Base-by-base conservation (phyloP, 139 green algal species). In the Coccomyxa sp. region DNA sequence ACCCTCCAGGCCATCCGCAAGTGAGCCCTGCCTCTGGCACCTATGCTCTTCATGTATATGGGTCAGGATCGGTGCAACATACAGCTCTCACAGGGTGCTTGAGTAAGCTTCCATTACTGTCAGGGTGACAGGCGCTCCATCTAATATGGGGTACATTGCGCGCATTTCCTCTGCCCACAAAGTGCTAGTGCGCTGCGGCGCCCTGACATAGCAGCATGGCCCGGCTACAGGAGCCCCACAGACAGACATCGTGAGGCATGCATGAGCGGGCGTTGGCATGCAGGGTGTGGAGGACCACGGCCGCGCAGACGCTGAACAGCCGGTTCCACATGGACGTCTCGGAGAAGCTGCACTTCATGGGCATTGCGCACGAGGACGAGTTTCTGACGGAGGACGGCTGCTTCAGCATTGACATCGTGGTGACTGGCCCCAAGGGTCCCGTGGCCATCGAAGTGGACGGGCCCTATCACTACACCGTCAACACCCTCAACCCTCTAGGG, bases 381-480 rank as follows among this genome's bases (percentile, higher is more conserved):
- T 68, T 86, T 77, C 9, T 84, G 24, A 75, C 78, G 10, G 80
- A 77, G 27, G 72, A 82, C 31, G 84, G 82, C 78, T 55, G 86
- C 29, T 82, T 91, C 58, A 82, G 70, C 7, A 41, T 91, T 38
- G 87, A 91, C 81, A 88, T 91, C 24, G 85, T 77, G 33, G 58
- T 90, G 8, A 6, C 55, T 18, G 36, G 73, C 18, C 64, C 64
- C 24, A 22, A 29, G 24, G 64, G 44, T 29, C 75, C 24, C 10
- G 50, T 90, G 18, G 85, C 85, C 7, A 75, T 90, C 12, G 86
- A 90, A 70, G 85, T 90, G 36, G 85, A 90, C 68, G 85, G 87
- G 39, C 87, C 87, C 16, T 90, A 78, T 70, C 87, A 91, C 82
- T 91, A 83, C 64, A 81, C 85, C 29, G 50, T 87, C 54, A 91